Conservation (phyloP, 768 basidiomycete species). For the Austroboletus festivus region DNA sequence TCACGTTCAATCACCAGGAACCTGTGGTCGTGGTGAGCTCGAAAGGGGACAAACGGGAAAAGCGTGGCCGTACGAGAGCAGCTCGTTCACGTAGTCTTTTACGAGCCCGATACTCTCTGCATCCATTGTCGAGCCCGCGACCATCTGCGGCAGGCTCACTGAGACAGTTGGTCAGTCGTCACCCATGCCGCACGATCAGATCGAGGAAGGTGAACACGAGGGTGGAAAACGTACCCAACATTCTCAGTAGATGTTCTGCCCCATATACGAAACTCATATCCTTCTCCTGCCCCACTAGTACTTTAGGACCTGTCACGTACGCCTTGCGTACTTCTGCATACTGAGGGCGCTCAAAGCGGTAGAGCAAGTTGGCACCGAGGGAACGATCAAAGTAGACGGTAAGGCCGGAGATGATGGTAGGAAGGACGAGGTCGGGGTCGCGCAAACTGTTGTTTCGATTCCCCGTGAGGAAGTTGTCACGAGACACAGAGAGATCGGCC, state of each 20-base stretch:
- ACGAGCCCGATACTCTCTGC: constrained; percentile 79
- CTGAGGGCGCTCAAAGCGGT: constrained; percentile 93
- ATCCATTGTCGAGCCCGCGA: constrained; percentile 87
- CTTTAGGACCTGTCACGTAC: constrained; percentile 72
- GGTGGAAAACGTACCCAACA: constrained; percentile 66
- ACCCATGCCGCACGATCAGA: neutral
- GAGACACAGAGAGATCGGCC: constrained; percentile 15
- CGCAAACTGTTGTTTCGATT: constrained; percentile 46
- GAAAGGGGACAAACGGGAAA: neutral
- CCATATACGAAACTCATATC: constrained; percentile 92
- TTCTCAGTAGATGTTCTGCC: constrained; percentile 87
- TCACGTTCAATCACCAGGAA: constrained; percentile 78
- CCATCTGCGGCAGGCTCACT: constrained; percentile 93
- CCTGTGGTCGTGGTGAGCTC: constrained; percentile 35
- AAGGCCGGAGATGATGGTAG: constrained; percentile 82
- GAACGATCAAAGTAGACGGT: constrained; percentile 92
- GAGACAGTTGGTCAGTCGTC: constrained; percentile 9
- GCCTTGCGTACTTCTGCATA: constrained; percentile 75
- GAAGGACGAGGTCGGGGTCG: constrained; percentile 65
- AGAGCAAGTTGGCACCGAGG: constrained; percentile 84
- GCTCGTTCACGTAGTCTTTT: constrained; percentile 85
- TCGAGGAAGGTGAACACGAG: no score
- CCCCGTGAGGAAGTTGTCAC: neutral
- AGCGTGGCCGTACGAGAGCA: constrained; percentile 62
- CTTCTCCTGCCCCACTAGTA: constrained; percentile 65